Conservation (phyloP, 805 yeast species). For the Kluyveromyces nonfermentans region DNA sequence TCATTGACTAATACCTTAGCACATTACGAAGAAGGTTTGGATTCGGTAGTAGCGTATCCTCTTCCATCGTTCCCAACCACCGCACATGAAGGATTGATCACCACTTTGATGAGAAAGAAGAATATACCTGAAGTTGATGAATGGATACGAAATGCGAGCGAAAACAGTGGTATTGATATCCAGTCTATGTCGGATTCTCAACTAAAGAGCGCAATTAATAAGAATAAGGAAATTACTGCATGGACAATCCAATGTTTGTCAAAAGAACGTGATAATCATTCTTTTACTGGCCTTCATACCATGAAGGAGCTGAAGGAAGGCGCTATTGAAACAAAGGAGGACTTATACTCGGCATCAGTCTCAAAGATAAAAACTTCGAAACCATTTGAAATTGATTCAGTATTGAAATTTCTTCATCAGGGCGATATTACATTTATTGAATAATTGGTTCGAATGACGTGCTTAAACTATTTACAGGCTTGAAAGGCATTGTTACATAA, state of each 20-base stretch:
- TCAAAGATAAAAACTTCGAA: constrained; percentile 15
- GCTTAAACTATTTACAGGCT: constrained; percentile 7
- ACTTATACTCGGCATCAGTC: constrained; percentile 11
- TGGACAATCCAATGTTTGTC: constrained; percentile 57
- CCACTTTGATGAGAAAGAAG: constrained; percentile 80
- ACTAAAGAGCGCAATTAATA: constrained; percentile 20
- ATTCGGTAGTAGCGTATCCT: constrained; percentile 72
- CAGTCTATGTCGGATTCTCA: constrained; percentile 19
- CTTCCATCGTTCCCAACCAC: constrained; percentile 76
- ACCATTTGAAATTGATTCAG: constrained; percentile 31
- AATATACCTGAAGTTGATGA: constrained; percentile 82
- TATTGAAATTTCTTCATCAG: constrained; percentile 37
- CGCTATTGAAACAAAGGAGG: constrained; percentile 4
- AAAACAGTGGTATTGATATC: constrained; percentile 24
- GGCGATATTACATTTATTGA: constrained; percentile 24
- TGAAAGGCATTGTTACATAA: background rate
- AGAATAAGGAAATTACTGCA: constrained; percentile 58
- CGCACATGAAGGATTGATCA: constrained; percentile 70
- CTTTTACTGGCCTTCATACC: constrained; percentile 52
- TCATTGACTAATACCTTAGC: constrained; percentile 67
- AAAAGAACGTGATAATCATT: constrained; percentile 44
- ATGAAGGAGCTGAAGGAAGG: constrained; percentile 36
- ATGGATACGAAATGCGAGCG: constrained; percentile 55
- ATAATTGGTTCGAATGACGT: background rate
- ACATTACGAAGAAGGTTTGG: constrained; percentile 47